Percentiles rank a stretch among this genome's conserved stretches.
These are phyloP conservation scores for Aschersonia sp. DNA, from an alignment of 2,329 filamentous ascomycete species.

Conservation along the genomic window DNA sequence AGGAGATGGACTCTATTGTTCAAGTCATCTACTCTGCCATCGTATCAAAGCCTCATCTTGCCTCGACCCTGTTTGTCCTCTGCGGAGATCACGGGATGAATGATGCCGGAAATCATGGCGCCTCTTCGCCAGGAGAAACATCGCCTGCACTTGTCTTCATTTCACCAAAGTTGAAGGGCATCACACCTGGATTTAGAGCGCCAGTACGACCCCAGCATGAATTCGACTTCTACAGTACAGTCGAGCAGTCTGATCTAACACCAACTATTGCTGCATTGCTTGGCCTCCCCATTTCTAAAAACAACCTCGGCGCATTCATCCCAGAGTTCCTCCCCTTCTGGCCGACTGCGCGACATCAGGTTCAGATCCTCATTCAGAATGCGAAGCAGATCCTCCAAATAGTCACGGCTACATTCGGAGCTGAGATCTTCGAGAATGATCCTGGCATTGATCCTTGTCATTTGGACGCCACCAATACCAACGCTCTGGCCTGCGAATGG, in stretches of 20 bases:
- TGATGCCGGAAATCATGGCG: conserved; percentile 91
- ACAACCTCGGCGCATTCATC: conserved; percentile 81
- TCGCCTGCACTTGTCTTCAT: conserved; percentile 86
- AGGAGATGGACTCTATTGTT: conserved; percentile 83
- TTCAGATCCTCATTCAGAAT: conserved; percentile 62
- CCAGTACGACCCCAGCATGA: conserved; percentile 50
- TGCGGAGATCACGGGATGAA: conserved; percentile 99
- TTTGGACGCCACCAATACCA: conserved; percentile 23
- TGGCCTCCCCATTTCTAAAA: conserved; percentile 75
- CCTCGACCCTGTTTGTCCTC: conserved; percentile 68
- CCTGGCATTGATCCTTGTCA: conserved; percentile 21
- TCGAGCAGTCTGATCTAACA: conserved; percentile 92
- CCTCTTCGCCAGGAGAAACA: conserved; percentile 85
- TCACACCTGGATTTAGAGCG: conserved; percentile 27
- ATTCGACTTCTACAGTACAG: conserved; percentile 67
- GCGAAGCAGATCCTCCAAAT: conserved; percentile 67
- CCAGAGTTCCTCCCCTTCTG: conserved; percentile 66
- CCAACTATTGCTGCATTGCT: conserved; percentile 78
- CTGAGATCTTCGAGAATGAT: conserved; percentile 23
- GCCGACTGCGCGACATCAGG: conserved; percentile 35
- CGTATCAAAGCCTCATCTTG: conserved; percentile 51
- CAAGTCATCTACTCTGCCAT: conserved; percentile 63
- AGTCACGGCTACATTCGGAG: conserved; percentile 55
- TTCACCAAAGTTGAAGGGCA: conserved; percentile 59
- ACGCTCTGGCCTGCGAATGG: conserved; percentile 59